Evolutionary conservation across 1,139 yeast species (phyloP).

Genomic region (Spathaspora sp.): DNA sequence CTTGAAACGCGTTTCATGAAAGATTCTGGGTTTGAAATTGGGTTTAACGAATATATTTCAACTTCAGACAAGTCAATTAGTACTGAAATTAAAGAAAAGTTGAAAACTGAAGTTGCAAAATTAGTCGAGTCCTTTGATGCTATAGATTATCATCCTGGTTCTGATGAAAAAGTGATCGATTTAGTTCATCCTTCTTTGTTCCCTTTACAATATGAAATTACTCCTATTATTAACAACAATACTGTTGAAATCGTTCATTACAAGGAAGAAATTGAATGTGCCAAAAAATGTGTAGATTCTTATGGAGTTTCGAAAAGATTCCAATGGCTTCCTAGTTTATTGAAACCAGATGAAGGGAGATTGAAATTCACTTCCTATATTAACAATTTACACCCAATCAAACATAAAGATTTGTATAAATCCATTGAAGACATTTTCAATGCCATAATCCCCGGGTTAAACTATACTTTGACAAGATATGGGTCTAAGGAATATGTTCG

Average conservation of each 20-base stretch:
- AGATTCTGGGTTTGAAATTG: constrained; percentile 9
- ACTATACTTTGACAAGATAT: constrained; percentile 24
- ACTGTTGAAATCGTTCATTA: constrained; percentile 13
- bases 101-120: constrained; percentile 13
- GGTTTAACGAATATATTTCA: constrained; percentile 21
- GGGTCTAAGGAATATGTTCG: constrained; percentile 21
- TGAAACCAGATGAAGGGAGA: constrained; percentile 19
- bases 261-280: constrained; percentile 13
- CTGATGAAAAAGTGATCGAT: constrained; percentile 36
- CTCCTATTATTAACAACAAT: constrained; percentile 21
- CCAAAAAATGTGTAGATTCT: constrained; percentile 17
- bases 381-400: constrained; percentile 39
- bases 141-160: constrained; percentile 39
- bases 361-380: constrained; percentile 32
- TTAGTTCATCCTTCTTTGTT: constrained; percentile 45
- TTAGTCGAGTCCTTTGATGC: constrained; percentile 17
- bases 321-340: constrained; percentile 35
- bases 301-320: constrained; percentile 24
- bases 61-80: constrained; percentile 16
- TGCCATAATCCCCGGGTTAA: constrained; percentile 29
- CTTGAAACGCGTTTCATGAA: constrained; percentile 11
- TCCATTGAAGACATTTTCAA: constrained; percentile 32
- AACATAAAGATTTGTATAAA: constrained; percentile 23
- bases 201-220: constrained; percentile 35
- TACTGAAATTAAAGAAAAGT: constrained; percentile 9